phyloP scores from a whole-genome alignment of 2,329 filamentous ascomycete genomes.

The Aspergillus intermedius region DNA sequence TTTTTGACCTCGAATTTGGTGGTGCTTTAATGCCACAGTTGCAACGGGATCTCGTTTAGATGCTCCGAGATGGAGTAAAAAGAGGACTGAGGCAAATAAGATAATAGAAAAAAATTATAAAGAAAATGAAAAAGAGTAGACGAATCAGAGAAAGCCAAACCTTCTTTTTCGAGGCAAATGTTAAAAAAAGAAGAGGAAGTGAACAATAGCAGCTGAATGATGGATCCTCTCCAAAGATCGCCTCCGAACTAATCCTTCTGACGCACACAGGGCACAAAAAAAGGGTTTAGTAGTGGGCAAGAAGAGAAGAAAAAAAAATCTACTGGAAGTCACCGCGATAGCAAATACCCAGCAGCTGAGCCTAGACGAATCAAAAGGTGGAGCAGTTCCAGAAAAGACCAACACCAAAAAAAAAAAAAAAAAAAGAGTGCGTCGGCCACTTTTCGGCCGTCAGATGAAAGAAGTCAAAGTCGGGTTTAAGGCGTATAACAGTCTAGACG shows the following conservation, averaged over 20 bases:
- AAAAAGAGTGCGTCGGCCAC: slow-evolving; percentile 9
- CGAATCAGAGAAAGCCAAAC: slow-evolving; percentile 9
- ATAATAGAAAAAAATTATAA: slow-evolving; percentile 1
- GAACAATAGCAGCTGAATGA: slow-evolving; percentile 20
- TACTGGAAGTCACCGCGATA: slow-evolving; percentile 7
- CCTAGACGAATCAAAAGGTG: slow-evolving; percentile 14
- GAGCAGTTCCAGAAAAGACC: slow-evolving; percentile 15
- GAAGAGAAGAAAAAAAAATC: slow-evolving; percentile 5
- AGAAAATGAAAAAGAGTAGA: slow-evolving; percentile 1
- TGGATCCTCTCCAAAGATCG: slow-evolving; percentile 15
- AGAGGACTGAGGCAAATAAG: neutral
- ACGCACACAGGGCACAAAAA: slow-evolving; percentile 12
- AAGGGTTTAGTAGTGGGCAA: slow-evolving; percentile 5
- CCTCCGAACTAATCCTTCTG: slow-evolving; percentile 12
- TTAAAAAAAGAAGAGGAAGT: slow-evolving; percentile 4
- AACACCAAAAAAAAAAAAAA: neutral
- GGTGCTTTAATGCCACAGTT: neutral
- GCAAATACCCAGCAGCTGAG: slow-evolving; percentile 9
- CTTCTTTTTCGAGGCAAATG: neutral
- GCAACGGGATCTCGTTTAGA: neutral
- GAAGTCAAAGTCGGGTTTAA: slow-evolving; percentile 11
- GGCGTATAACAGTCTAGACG: slow-evolving; percentile 21
- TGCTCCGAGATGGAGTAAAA: neutral
- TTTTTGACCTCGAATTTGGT: neutral
- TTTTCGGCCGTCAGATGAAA: slow-evolving; percentile 18